Base-by-base conservation (phyloP, 306 rosid genomes). In the Trichosanthes cucumerina region DNA sequence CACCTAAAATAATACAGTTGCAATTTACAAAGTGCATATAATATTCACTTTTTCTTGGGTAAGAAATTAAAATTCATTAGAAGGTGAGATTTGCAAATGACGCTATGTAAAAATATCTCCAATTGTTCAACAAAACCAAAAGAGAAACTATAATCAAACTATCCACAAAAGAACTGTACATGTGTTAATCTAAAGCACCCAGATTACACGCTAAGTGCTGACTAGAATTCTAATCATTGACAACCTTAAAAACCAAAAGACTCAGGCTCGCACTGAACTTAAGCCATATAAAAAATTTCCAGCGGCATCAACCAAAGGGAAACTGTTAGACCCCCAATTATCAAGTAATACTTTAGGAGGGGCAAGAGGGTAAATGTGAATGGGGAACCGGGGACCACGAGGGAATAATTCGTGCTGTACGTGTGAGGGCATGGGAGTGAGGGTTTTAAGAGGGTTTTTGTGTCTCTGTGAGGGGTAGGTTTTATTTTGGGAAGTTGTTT, bases 1-100 rank as follows among this genome's bases (percentile, higher is more conserved):
- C 31, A 95, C 91, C 99, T 95, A 87, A 44, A 83, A 85, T 66
- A 47, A 79, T 43, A 71, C 38, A 65, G n/a, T 16, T 12, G 33
- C 19, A 66, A 12, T 44, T 70, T 13, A 21, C 19, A 70, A 26
- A 46, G 38, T 43, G 36, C 76, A 70, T 43, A 70, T 5, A 23
- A 18, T 70, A 70, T 44, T 70, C 16, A 68, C 15, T 70, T 14
- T 70, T 24, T 58, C 13, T 24, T 12, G 34, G 36, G 65, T 0
- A 24, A 11, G 18, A 24, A 59, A 59, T 10, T 59, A 19, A 59
- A 59, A 24, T 59, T 13, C 19, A 26, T 59, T 31, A 26, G 66
- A 59, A 26, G 38, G 66, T 24, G 33, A 59, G 66, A 26, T 59
- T 12, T 10, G 66, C 66, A 59, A 13, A 26, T 59, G 18, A 26